Conservation (phyloP, 1,284 basidiomycete genomes). For the Fomitopsis schrenkii region DNA sequence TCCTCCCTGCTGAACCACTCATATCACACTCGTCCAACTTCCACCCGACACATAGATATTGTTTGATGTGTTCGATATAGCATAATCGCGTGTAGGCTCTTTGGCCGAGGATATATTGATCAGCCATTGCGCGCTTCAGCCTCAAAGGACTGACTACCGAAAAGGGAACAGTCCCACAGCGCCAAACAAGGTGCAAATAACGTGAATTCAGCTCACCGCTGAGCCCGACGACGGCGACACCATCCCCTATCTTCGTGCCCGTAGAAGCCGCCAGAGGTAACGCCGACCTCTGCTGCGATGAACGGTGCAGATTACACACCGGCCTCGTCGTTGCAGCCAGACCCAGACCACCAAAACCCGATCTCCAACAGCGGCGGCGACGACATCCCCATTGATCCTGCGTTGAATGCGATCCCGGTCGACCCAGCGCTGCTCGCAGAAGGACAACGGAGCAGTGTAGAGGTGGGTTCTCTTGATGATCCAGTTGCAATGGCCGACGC, state of each 20-base stretch:
- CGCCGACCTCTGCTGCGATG: constrained; percentile 33
- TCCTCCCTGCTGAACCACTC: not conserved
- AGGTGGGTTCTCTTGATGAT: constrained; percentile 20
- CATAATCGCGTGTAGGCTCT: not conserved
- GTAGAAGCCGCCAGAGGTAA: constrained; percentile 4
- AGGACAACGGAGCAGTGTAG: constrained; percentile 13
- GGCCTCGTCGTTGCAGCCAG: constrained; percentile 43
- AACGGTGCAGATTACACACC: constrained; percentile 56
- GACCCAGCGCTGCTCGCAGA: constrained; percentile 47
- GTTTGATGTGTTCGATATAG: not conserved
- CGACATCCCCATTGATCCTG: constrained; percentile 74
- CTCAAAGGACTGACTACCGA: not conserved
- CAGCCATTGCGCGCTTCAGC: not conserved
- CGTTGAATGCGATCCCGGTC: constrained; percentile 45
- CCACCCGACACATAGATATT: not conserved
- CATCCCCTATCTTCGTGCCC: constrained; percentile 10
- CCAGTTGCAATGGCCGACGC: constrained; percentile 10
- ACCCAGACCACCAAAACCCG: constrained; percentile 52
- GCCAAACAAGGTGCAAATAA: constrained; percentile 28
- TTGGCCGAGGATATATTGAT: not conserved
- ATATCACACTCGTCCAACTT: not conserved
- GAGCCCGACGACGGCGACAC: constrained; percentile 25
- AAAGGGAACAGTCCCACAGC: constrained; percentile 13
- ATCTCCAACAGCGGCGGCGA: constrained; percentile 47
- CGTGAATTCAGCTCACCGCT: constrained; percentile 25